Evolutionary conservation across 2,329 filamentous ascomycete genomes (phyloP).

Genomic region (Dactylellina leptospora): DNA sequence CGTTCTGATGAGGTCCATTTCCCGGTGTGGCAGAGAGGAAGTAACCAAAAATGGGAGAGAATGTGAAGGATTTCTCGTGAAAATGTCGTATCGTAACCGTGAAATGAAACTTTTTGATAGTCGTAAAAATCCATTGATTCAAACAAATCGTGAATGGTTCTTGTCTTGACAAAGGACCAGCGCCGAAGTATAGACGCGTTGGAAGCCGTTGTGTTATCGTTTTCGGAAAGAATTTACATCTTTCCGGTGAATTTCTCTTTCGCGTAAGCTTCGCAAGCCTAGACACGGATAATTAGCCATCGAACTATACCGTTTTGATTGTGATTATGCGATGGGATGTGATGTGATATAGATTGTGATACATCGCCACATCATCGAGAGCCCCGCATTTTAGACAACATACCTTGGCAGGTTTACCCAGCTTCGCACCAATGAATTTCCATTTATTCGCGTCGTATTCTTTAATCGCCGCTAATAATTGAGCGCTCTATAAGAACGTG

Average conservation of each 20-base stretch:
- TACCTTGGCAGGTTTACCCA: constrained; percentile 97
- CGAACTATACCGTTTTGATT: constrained; percentile 53
- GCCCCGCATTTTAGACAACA: constrained; percentile 55
- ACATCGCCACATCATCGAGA: constrained; percentile 37
- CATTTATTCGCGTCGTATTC: constrained; percentile 99
- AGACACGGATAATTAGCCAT: constrained; percentile 54
- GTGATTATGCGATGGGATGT: constrained; percentile 31
- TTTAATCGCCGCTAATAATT: constrained; percentile 90
- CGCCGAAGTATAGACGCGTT: constrained; percentile 18
- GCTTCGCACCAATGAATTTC: constrained; percentile 96
- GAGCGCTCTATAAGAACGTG: constrained; percentile 69
- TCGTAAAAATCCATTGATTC: constrained; percentile 44
- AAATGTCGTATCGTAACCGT: constrained; percentile 47
- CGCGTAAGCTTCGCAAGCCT: constrained; percentile 91
- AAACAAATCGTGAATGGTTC: constrained; percentile 27
- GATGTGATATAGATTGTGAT: constrained; percentile 16
- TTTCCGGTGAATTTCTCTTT: constrained; percentile 85
- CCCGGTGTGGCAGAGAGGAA: neutral
- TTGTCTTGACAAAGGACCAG: neutral
- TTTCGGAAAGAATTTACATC: constrained; percentile 42
- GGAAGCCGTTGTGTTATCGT: constrained; percentile 28
- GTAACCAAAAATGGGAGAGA: constrained; percentile 3
- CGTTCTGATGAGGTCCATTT: constrained; percentile 26
- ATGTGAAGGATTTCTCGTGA: constrained; percentile 35
- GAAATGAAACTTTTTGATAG: constrained; percentile 41